Evolutionary conservation across 2,329 filamentous ascomycete genomes (phyloP), one percentile per base, ranked within the genome.

Genomic region (Ramichloridium luteum): DNA sequence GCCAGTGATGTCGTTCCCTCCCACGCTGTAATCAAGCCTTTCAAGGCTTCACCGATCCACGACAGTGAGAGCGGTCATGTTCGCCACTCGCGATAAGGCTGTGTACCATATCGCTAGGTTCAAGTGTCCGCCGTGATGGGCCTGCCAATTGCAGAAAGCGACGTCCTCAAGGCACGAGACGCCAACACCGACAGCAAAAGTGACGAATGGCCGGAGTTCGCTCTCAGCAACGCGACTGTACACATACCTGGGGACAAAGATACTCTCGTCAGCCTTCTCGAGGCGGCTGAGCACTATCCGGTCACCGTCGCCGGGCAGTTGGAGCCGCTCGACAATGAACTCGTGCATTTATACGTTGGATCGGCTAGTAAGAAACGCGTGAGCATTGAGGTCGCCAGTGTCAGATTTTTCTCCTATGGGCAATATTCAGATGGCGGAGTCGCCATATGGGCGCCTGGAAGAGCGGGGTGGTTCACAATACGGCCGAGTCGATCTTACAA

Each of bases 391-490:
- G 62, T 81, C 31, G 55, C 60, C n/a, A 57, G 64, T 18, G 63
- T 68, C 4, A 55, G 52, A 5, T 56, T 54, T 25, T 66, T 60
- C 41, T 56, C 63, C 3, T 68, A 65, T 41, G 64, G 61, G 11
- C 55, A 64, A 39, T 56, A 74, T 9, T 71, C 77, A 17, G 65
- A 70, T 30, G 65, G 64, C 0, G 60, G 63, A 12, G 63, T 70
- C 3, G 61, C 70, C n/a, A 59, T 80, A 16, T 84, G 79, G 79
- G 73, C 77, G 1, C 61, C 65, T 16, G 74, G 74, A 22, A 53
- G 61, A 32, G 68, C 74, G 9, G 78, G 77, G 27, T 83, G 77
- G 76, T 82, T 73, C 49, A 70, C 77, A 47, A 65, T 84, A 25
- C 60, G 60, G 17, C 77, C 80, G 1, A 60, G 68, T n/a, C 48